Base-by-base conservation (phyloP, 352 stramenopile genomes). In the Phytophthora citrophthora region DNA sequence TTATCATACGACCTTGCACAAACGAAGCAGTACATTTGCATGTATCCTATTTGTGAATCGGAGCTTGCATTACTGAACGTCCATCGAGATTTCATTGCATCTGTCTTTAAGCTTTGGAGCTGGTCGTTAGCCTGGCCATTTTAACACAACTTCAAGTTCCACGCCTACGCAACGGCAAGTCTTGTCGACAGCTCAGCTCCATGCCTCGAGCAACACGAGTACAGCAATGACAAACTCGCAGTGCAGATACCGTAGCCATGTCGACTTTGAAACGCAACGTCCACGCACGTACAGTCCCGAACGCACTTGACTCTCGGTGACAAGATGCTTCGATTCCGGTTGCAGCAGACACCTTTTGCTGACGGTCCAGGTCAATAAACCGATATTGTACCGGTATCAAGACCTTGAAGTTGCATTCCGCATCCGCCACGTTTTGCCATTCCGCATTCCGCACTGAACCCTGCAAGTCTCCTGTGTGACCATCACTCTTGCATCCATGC, bases 91-190 rank as follows among this genome's bases (percentile, higher is more conserved):
- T 4, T 7, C 29, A 34, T 34, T 34, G 8, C 29, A 34, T 7
- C 27, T 31, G 27, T 31, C 27, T 31, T 31, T 4, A 31, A 31
- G 29, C 6, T 29, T 0, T 29, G 26, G 26, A 44, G 29, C 26
- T 38, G 13, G 44, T 53, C 46, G 9, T 29, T 15, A 23, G 3
- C 36, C 34, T 55, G 15, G 32, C 61, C 29, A 34, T 31, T 63
- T 64, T 40, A 31, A 40, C 51, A 20, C 54, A 70, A 62, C 63
- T 71, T 71, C 49, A 71, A 71, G 63, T 66, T 54, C 63, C 57
- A 71, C 63, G 4, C 32, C 41, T 18, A 12, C 55, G 29, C 29
- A 34, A 13, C 29, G 29, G 29, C 29, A 71, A 65, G 54, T 48
- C 54, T 40, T 50, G 41, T 61, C 59, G 24, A 55, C 59, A 54